phyloP scores from a whole-genome alignment of 2,329 filamentous ascomycete species.

The Fusarium zealandicum region DNA sequence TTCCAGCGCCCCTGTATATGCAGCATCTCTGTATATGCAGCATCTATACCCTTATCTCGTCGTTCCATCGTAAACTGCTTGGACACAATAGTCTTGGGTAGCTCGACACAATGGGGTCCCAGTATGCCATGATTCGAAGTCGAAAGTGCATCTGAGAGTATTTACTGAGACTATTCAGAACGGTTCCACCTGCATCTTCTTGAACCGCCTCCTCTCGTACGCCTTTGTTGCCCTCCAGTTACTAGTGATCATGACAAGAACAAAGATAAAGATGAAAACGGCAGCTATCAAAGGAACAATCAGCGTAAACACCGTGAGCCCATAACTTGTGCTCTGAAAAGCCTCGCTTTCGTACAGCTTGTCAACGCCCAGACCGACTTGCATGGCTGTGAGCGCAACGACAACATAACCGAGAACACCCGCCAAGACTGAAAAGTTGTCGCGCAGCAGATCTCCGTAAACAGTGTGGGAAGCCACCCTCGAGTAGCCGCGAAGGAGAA shows the following conservation, averaged over 20 bases:
- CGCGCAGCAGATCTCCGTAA: slow-evolving; percentile 26
- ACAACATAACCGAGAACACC: slow-evolving; percentile 31
- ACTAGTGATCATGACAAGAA: slow-evolving; percentile 27
- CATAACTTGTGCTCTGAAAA: slow-evolving; percentile 24
- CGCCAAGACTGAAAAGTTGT: slow-evolving; percentile 30
- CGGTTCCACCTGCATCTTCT: slow-evolving; percentile 19
- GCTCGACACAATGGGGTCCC: too few species aligned
- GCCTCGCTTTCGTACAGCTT: slow-evolving; percentile 2
- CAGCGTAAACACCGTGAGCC: slow-evolving; percentile 22
- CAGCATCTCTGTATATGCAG: too few species aligned
- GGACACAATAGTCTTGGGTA: too few species aligned
- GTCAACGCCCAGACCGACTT: slow-evolving; percentile 22
- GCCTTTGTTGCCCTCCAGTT: slow-evolving; percentile 28
- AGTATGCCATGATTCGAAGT: too few species aligned
- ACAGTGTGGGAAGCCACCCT: slow-evolving; percentile 28
- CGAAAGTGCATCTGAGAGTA: too few species aligned
- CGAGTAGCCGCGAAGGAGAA: slow-evolving; percentile 23
- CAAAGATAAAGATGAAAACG: slow-evolving; percentile 18
- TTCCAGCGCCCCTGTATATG: too few species aligned
- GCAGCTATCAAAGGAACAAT: slow-evolving; percentile 28
- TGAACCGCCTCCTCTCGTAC: slow-evolving; percentile 16
- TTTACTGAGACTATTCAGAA: neutral
- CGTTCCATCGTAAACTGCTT: too few species aligned
- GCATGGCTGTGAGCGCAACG: slow-evolving; percentile 30
- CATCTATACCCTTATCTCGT: too few species aligned